Conservation (phyloP, 2,329 filamentous ascomycete genomes). For the Aspergillus sp. region DNA sequence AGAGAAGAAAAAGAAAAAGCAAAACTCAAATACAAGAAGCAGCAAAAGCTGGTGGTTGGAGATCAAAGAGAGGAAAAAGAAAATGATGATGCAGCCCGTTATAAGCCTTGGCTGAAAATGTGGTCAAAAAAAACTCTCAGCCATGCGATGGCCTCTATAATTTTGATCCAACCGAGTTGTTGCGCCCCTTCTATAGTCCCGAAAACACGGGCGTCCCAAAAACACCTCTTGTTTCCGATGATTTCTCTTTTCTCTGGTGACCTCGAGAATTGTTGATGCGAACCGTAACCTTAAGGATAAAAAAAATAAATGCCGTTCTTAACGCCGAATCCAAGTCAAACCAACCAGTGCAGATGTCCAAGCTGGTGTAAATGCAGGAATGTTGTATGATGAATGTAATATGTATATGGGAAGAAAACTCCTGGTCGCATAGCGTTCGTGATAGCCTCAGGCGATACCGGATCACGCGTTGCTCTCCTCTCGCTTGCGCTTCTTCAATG, state of each 20-base stretch:
- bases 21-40: not conserved
- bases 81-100: constrained; percentile 24
- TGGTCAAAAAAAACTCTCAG: not conserved
- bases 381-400: constrained; percentile 28
- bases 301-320: constrained; percentile 20
- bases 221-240: not conserved
- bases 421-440: constrained; percentile 43
- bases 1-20: constrained; percentile 8
- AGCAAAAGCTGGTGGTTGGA: not conserved
- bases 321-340: constrained; percentile 35
- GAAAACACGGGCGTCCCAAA: not conserved
- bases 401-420: constrained; percentile 28
- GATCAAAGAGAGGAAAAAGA: constrained; percentile 8
- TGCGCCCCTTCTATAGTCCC: constrained; percentile 8
- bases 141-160: constrained; percentile 24
- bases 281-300: constrained; percentile 22
- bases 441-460: constrained; percentile 21
- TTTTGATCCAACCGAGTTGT: constrained; percentile 20
- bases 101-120: constrained; percentile 17
- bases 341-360: constrained; percentile 21
- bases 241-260: not conserved
- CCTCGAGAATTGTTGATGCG: constrained; percentile 9
- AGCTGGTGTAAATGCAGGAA: constrained; percentile 21
- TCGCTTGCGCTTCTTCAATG: constrained; percentile 79
- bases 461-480: constrained; percentile 57